Evolutionary conservation across 1,139 yeast species (phyloP), one percentile per base, ranked within the genome.

Genomic region (Kazachstania sp.): DNA sequence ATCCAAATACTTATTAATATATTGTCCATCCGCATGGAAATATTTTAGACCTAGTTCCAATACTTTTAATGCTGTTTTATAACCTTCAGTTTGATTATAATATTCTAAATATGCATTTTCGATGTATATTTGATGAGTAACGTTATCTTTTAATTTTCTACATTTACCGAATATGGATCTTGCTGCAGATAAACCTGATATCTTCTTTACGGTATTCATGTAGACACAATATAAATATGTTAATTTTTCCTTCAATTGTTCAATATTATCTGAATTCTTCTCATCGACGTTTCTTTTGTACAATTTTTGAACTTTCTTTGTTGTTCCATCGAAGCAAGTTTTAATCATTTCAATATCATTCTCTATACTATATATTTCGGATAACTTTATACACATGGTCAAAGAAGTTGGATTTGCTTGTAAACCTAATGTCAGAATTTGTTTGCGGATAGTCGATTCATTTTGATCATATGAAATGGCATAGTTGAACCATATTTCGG

Each of bases 401-500:
- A 82, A 77, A 49, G 95, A 85, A 44, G 70, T 70, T 4, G 95
- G 94, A 61, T 86, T 87, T 37, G 86, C 77, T 29, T 65, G 58
- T 13, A 83, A 61, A 2, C 87, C 88, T 49, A 76, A 75, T 23
- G 65, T 66, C 41, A 87, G 67, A 29, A 83, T 63, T n/a, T 63
- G 58, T 23, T 65, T 66, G 30, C 64, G 47, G 23, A 42, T 30
- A 4, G 28, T 3, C 2, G 47, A n/a, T 16, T 51, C 49, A 23
- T 47, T 44, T 23, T 50, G 51, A 12, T 51, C 43, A 15, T 50
- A 43, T 37, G 48, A 59, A 58, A 60, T 56, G 1, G 72, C 71
- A 45, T 77, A 87, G 49, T 83, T 81, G 64, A 81, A 88, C 97
- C 97, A 92, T 36, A 86, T 67, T 59, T 86, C 95, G 0, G 97